These are phyloP conservation scores for Neckera pumila DNA, from an alignment of 225 moss, liverwort and hornwort species.

Conservation along the genomic window DNA sequence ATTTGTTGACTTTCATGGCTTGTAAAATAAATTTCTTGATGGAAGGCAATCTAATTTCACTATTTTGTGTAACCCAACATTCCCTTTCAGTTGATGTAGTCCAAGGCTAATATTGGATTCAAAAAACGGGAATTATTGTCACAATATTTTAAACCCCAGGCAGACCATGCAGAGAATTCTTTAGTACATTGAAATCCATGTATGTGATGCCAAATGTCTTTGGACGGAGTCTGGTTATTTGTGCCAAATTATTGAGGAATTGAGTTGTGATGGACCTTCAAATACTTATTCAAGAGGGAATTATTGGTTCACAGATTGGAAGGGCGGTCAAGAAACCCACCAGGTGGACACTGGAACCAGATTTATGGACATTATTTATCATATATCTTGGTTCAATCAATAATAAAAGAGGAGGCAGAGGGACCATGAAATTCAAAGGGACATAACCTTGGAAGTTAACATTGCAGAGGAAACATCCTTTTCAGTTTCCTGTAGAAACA, in stretches of 20 bases:
- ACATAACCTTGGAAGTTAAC: no score
- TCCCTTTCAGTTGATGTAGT: no score
- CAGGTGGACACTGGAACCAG: not conserved
- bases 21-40: no score
- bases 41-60: no score
- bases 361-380: not conserved
- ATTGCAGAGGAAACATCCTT: not conserved
- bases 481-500: not conserved
- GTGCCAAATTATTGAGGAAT: not conserved
- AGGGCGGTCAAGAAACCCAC: not conserved
- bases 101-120: not conserved
- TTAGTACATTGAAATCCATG: accelerated
- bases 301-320: not conserved
- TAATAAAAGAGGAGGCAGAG: not conserved
- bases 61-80: no score
- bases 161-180: not conserved
- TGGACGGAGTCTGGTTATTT: not conserved
- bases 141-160: no score
- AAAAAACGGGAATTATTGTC: not conserved
- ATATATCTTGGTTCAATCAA: not conserved
- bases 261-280: not conserved
- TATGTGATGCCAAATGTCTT: not conserved
- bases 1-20: no score
- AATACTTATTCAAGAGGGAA: not conserved
- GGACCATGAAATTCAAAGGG: not conserved